phyloP scores from a whole-genome alignment of 2,329 filamentous ascomycete genomes.

The Trichocomaceae sp. region DNA sequence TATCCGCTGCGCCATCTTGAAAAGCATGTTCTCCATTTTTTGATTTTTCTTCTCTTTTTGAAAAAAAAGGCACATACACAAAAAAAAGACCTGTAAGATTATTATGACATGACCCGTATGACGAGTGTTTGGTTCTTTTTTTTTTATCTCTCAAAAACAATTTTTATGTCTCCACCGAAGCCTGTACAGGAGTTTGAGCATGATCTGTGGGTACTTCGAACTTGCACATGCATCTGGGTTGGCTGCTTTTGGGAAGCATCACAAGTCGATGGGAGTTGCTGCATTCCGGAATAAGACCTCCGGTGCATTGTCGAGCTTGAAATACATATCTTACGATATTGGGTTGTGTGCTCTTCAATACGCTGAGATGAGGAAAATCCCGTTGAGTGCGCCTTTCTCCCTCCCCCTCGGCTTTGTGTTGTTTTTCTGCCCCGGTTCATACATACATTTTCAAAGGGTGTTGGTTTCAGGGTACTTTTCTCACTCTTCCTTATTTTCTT shows the following conservation, averaged over 20 bases:
- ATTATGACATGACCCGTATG: neutral
- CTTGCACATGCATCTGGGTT: neutral
- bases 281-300: neutral
- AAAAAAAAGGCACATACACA: too few species aligned
- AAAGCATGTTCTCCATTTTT: neutral
- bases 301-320: neutral
- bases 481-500: neutral
- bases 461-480: neutral
- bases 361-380: neutral
- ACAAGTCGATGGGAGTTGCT: neutral
- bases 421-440: neutral
- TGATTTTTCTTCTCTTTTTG: neutral
- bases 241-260: neutral
- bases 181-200: conserved; percentile 3
- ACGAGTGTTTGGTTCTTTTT: neutral
- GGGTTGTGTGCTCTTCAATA: neutral
- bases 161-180: neutral
- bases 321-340: neutral
- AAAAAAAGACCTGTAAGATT: too few species aligned
- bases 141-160: neutral
- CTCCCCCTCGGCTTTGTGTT: neutral
- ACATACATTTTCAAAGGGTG: too few species aligned
- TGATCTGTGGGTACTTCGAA: neutral
- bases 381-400: neutral
- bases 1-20: neutral